Conservation (phyloP, 352 stramenopile species). For the Phytophthora meadii region DNA sequence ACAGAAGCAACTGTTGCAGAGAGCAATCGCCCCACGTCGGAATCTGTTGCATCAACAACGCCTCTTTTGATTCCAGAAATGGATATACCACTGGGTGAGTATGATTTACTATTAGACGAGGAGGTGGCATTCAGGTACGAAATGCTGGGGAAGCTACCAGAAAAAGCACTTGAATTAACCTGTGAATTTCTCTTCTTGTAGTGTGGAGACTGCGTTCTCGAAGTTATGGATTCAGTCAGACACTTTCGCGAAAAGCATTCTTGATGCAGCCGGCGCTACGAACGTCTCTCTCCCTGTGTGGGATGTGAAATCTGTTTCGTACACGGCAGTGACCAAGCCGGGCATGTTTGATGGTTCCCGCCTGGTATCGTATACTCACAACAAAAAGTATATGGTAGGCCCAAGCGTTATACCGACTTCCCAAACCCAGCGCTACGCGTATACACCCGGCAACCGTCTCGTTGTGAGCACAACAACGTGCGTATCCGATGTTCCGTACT, state of each 20-base stretch:
- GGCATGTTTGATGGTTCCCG: conserved; percentile 74
- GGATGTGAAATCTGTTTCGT: conserved; percentile 47
- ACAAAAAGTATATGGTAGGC: conserved; percentile 92
- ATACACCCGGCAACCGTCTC: conserved; percentile 49
- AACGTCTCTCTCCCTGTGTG: conserved; percentile 65
- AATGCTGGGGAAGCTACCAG: neutral
- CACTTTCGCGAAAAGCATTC: conserved; percentile 51
- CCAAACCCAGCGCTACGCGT: conserved; percentile 76
- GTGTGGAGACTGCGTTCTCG: conserved; percentile 68
- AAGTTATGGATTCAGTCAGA: conserved; percentile 72
- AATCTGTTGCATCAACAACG: conserved; percentile 18
- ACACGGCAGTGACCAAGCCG: conserved; percentile 60
- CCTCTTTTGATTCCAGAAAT: conserved; percentile 41
- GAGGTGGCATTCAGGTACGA: conserved; percentile 72
- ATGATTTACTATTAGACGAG: conserved; percentile 78
- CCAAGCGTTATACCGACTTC: conserved; percentile 78
- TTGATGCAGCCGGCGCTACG: conserved; percentile 60
- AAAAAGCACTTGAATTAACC: neutral
- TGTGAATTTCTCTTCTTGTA: conserved; percentile 24
- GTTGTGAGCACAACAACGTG: conserved; percentile 76
- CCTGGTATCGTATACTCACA: conserved; percentile 70
- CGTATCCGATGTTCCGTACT: conserved; percentile 84
- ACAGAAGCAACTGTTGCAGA: conserved; percentile 10
- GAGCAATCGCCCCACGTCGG: conserved; percentile 9
- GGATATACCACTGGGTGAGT: conserved; percentile 70